A percentile compares a stretch with the other conserved stretches of the same genome.
These are phyloP conservation scores for Immersiporthe knoxdaviesiana DNA, from an alignment of 2,329 filamentous ascomycete species.

Conservation along the genomic window DNA sequence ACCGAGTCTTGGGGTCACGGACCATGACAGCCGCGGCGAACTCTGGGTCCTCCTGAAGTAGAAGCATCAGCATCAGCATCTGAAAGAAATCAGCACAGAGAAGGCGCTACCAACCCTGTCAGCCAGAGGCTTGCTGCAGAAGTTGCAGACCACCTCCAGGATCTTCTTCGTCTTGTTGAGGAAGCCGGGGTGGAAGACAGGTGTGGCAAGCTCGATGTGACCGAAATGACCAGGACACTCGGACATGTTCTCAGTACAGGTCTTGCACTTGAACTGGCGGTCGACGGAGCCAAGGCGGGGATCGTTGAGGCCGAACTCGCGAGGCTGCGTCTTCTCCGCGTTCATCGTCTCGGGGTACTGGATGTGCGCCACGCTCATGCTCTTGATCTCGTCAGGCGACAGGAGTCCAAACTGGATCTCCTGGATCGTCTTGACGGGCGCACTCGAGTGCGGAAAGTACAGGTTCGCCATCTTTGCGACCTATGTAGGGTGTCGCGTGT, in stretches of 20 bases:
- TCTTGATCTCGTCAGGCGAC: constrained; percentile 98
- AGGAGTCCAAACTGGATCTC: constrained; percentile 99
- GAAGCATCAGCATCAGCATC: constrained; percentile 53
- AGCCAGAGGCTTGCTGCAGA: constrained; percentile 95
- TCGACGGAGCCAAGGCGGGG: constrained; percentile 96
- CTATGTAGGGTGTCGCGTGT: constrained; percentile 36
- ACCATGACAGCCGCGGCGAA: constrained; percentile 81
- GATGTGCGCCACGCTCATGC: constrained; percentile 95
- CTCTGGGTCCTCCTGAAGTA: constrained; percentile 75
- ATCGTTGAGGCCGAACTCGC: constrained; percentile 91
- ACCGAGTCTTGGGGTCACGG: constrained; percentile 91
- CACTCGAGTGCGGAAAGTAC: constrained; percentile 87
- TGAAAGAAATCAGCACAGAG: constrained; percentile 50
- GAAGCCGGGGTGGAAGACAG: constrained; percentile 94
- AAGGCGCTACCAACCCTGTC: constrained; percentile 85
- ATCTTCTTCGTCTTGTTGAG: constrained; percentile 99
- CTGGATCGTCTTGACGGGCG: constrained; percentile 94
- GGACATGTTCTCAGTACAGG: constrained; percentile 92
- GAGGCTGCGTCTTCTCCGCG: constrained; percentile 87
- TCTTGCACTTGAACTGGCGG: constrained; percentile 91
- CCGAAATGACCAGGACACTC: constrained; percentile 98
- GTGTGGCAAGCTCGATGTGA: constrained; percentile 95
- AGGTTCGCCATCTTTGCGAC: constrained; percentile 82
- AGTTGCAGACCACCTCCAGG: constrained; percentile 97
- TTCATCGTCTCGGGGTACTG: constrained; percentile 99